phyloP scores from a whole-genome alignment of 176 grass and related monocot genomes.

The Thinopyrum elongatum region DNA sequence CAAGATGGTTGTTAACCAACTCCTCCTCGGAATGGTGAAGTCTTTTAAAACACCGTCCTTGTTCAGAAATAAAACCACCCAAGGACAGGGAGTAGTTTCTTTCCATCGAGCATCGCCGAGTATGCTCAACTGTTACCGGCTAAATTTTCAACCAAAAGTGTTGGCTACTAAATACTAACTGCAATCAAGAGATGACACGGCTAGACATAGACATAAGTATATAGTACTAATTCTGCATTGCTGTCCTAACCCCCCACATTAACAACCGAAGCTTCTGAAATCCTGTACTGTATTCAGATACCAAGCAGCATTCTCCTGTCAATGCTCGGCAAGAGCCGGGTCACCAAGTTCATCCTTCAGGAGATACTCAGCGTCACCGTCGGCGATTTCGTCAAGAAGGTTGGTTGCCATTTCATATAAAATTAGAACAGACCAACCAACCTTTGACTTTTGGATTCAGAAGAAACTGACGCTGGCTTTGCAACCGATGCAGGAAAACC shows the following conservation, averaged over 20 bases:
- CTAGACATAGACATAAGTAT: slow-evolving; percentile 1
- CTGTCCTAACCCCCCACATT: slow-evolving; percentile 1
- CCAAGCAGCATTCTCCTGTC: slow-evolving; percentile 64
- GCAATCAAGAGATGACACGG: slow-evolving; percentile 14
- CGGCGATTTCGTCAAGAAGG: slow-evolving; percentile 66
- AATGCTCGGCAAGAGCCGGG: slow-evolving; percentile 72
- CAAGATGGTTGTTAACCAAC: background rate
- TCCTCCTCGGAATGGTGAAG: background rate
- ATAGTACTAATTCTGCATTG: no score
- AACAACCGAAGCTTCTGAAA: background rate
- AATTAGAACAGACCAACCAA: background rate
- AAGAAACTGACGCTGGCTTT: background rate
- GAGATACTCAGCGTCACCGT: slow-evolving; percentile 68
- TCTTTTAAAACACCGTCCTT: slow-evolving; percentile 2
- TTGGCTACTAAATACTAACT: slow-evolving; percentile 39
- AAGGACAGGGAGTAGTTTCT: background rate
- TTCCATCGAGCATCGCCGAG: slow-evolving; percentile 16
- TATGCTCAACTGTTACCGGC: slow-evolving; percentile 21
- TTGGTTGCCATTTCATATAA: slow-evolving; percentile 16
- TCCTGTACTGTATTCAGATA: slow-evolving; percentile 41
- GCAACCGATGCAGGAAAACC: slow-evolving; percentile 43
- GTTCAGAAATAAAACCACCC: background rate
- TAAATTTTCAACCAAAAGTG: slow-evolving; percentile 31
- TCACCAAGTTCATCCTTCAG: slow-evolving; percentile 71
- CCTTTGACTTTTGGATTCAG: background rate